Evolutionary conservation across 75 land plant genomes (phyloP), one percentile per base, ranked within the genome.

Genomic region (Gnetum montanum): DNA sequence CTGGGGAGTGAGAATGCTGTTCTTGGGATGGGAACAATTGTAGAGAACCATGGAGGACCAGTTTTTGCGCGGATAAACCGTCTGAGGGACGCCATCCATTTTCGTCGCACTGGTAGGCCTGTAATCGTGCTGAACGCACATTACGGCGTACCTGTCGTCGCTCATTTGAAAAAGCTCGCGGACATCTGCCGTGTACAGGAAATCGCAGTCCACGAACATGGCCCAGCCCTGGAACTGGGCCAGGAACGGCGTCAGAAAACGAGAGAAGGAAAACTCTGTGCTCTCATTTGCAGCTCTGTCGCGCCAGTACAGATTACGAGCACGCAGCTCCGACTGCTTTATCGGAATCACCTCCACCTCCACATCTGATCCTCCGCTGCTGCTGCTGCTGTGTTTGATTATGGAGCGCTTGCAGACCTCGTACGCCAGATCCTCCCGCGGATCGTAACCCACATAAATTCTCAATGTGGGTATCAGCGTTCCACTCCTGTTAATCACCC

Each of bases 21-120:
- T 85, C 68, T 85, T 85, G 0, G 82, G 79, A 44, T 85, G 89
- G 34, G 70, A 67, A 51, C 86, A 85, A 44, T 85, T 85, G 54
- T 82, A 85, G 51, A 85, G 57, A 24, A 85, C 89, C 89, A 85
- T 85, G 3, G 89, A 85, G 1, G 89, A 82, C 89, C 86, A 85
- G 27, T 85, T 85, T 69, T 85, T 82, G 54, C 82, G 57, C 3
- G 86, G 82, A 28, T 85, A 85, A 43, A 64, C 56, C 6, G 86
- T 85, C 49, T 85, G 89, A 7, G 73, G 69, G 2, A 51, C 76
- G 3, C 89, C 89, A 49, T 85, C 89, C 89, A 82, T 85, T 62
- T 85, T 85, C 15, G 82, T 72, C n/a, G 61, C 63, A 46, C 65
- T 70, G 30, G 70, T 85, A 0, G 86, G 89, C 12, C 65, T 43